Conservation (phyloP, 495 filamentous ascomycete genomes). For the Trichoderma erinaceum region DNA sequence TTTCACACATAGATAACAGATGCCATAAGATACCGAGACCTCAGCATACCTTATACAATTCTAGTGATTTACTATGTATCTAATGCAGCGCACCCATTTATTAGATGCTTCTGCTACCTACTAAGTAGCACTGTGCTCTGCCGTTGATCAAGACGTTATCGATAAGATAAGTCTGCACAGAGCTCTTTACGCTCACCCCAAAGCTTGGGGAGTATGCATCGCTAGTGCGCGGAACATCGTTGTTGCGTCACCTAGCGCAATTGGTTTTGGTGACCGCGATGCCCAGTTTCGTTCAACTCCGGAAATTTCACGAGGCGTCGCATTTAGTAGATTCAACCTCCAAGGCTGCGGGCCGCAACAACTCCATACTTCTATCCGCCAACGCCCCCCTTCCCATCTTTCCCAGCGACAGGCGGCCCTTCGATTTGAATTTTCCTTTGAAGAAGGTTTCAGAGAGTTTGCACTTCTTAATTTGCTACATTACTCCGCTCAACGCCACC, state of each 20-base stretch:
- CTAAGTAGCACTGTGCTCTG: too few relatives aligned
- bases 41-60: too few relatives aligned
- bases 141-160: neutral
- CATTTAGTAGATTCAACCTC: neutral
- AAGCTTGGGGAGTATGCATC: neutral
- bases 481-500: neutral
- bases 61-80: too few relatives aligned
- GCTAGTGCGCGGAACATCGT: constrained; percentile 12
- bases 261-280: constrained; percentile 16
- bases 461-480: neutral
- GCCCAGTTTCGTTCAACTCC: constrained; percentile 16
- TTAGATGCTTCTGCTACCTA: too few relatives aligned
- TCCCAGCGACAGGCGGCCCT: neutral
- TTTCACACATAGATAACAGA: too few relatives aligned
- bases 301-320: constrained; percentile 9
- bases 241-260: constrained; percentile 17
- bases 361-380: neutral
- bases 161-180: neutral
- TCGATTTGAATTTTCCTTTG: too few relatives aligned
- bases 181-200: neutral
- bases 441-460: too few relatives aligned
- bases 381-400: neutral
- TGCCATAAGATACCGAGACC: too few relatives aligned
- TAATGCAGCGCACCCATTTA: too few relatives aligned
- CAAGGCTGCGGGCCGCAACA: constrained; percentile 5